A percentile compares a stretch with the other conserved stretches of the same genome.
These are phyloP conservation scores for Aaosphaeria pasadenensis DNA, from an alignment of 2,329 filamentous ascomycete genomes.

Conservation along the genomic window DNA sequence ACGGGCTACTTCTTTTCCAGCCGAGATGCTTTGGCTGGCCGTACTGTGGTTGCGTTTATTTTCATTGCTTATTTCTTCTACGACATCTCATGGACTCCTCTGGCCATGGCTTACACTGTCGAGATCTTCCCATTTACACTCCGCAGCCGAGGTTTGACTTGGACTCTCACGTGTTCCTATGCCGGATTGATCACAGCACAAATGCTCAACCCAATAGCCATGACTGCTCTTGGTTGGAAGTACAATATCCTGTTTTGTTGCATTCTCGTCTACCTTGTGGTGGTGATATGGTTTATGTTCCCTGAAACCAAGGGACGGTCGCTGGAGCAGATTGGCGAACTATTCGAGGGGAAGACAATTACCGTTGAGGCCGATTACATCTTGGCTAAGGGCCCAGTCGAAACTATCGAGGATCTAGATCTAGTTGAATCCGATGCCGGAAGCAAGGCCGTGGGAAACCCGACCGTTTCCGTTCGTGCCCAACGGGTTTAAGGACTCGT, in stretches of 20 bases:
- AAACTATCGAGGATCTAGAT: too few species aligned
- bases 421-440: too few species aligned
- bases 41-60: conserved; percentile 5
- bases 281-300: conserved; percentile 3
- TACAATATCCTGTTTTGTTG: not conserved
- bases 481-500: too few species aligned
- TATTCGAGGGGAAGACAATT: conserved; percentile 1
- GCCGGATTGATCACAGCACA: not conserved
- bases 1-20: conserved; percentile 17
- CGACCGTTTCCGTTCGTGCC: too few species aligned
- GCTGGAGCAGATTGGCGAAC: conserved; percentile 1
- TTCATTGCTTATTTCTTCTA: conserved; percentile 8
- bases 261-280: not conserved
- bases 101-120: conserved; percentile 24
- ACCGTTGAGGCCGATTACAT: too few species aligned
- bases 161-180: not conserved
- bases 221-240: not conserved
- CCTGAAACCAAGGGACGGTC: conserved; percentile 2
- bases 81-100: conserved; percentile 31
- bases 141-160: conserved; percentile 3
- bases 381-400: too few species aligned
- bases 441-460: too few species aligned
- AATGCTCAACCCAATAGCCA: not conserved
- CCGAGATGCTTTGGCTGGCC: not conserved
- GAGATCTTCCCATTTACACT: conserved; percentile 33